phyloP scores from a whole-genome alignment of 108 stramenopile genomes.

The Nitzschia sp. region DNA sequence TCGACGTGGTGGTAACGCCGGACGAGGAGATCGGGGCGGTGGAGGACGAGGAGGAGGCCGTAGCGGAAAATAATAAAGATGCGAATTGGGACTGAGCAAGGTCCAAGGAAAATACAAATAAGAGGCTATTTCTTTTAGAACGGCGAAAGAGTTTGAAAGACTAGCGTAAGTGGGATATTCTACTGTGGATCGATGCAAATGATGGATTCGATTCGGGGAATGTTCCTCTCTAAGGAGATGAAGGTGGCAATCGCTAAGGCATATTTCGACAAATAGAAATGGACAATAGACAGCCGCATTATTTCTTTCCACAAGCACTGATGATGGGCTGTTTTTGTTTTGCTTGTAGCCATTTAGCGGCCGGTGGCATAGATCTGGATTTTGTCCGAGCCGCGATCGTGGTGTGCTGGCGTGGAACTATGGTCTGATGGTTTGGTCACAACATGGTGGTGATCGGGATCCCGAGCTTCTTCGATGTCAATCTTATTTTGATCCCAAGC shows the following conservation, averaged over 20 bases:
- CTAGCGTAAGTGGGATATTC: neutral
- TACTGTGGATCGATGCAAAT: neutral
- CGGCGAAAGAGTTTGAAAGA: neutral
- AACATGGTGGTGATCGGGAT: neutral
- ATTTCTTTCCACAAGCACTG: neutral
- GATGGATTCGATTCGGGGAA: neutral
- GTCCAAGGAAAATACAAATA: no score
- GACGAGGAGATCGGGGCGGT: conserved; percentile 18
- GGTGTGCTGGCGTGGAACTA: neutral
- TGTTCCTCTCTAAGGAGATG: neutral
- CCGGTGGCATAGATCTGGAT: neutral
- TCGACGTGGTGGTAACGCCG: conserved; percentile 20
- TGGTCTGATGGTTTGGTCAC: neutral
- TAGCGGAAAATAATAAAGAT: conserved; percentile 11
- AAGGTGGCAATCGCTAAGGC: conserved; percentile 3
- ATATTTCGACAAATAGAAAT: conserved; percentile 1
- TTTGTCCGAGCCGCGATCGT: neutral
- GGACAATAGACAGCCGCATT: neutral
- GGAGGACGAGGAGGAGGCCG: conserved; percentile 18
- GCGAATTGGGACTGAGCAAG: neutral
- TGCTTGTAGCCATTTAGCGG: no score
- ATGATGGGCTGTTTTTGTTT: no score
- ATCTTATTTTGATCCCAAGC: neutral
- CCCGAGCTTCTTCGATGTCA: neutral
- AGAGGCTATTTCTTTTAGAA: neutral